phyloP scores from a whole-genome alignment of 129 eudicot genomes.

The Centaurea solstitialis region DNA sequence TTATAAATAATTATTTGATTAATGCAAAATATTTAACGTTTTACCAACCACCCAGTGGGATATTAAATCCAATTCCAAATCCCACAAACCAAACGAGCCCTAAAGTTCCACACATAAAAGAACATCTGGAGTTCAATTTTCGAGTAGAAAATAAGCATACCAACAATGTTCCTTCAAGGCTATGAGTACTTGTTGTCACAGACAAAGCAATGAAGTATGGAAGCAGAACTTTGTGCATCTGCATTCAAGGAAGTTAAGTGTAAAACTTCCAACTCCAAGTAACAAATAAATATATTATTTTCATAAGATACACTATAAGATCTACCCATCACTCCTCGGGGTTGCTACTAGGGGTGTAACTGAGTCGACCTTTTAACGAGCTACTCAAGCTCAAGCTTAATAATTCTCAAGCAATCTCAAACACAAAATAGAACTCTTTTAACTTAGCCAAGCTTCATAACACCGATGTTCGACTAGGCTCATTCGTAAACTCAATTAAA shows the following conservation, averaged over 20 bases:
- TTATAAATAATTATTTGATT: too few relatives aligned
- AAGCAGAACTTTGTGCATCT: conserved; percentile 91
- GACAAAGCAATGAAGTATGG: conserved; percentile 82
- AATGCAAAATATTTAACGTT: too few relatives aligned
- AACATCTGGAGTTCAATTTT: neutral
- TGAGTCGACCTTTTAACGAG: too few relatives aligned
- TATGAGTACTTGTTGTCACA: conserved; percentile 78
- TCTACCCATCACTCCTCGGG: neutral
- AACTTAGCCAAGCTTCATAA: too few relatives aligned
- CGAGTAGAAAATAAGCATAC: conserved; percentile 47
- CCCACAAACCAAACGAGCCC: neutral
- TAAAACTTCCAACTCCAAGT: conserved; percentile 22
- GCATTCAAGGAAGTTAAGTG: conserved; percentile 25
- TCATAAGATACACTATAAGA: neutral
- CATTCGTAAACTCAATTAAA: too few relatives aligned
- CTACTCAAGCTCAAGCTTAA: too few relatives aligned
- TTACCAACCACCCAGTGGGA: too few relatives aligned
- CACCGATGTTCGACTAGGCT: too few relatives aligned
- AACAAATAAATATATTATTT: neutral
- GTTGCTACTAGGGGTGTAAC: neutral
- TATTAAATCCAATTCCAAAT: too few relatives aligned
- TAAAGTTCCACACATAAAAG: neutral
- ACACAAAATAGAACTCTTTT: too few relatives aligned
- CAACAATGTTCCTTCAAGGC: conserved; percentile 97
- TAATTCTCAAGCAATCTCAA: too few relatives aligned